Conservation (phyloP, 2,329 filamentous ascomycete species). For the Neonectria magnoliae region DNA sequence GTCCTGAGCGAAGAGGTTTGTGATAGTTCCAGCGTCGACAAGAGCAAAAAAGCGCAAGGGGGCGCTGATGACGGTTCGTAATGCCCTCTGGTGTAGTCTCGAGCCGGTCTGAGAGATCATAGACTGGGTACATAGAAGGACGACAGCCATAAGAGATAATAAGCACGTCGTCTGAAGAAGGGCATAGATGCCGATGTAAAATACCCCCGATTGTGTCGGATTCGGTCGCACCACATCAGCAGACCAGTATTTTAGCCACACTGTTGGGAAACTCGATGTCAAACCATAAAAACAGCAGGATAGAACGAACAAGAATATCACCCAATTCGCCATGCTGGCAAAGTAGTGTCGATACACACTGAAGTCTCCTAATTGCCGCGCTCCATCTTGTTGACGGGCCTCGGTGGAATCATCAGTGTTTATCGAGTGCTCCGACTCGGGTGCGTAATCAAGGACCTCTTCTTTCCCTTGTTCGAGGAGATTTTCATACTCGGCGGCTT, state of each 20-base stretch:
- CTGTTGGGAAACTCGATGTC: slow-evolving; percentile 11
- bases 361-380: slow-evolving; percentile 17
- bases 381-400: slow-evolving; percentile 1
- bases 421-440: not conserved
- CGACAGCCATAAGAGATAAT: slow-evolving; percentile 6
- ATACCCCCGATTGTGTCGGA: not conserved
- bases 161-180: slow-evolving; percentile 11
- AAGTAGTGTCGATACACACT: slow-evolving; percentile 23
- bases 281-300: slow-evolving; percentile 15
- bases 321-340: slow-evolving; percentile 5
- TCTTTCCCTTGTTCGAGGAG: not conserved
- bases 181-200: slow-evolving; percentile 25
- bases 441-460: not conserved
- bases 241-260: slow-evolving; percentile 38
- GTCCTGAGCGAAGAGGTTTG: slow-evolving; percentile 52
- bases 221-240: not conserved
- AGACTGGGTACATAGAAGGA: slow-evolving; percentile 9
- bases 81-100: slow-evolving; percentile 9
- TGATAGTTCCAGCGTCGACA: slow-evolving; percentile 47
- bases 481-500: not conserved
- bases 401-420: not conserved
- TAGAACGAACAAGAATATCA: not conserved
- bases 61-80: slow-evolving; percentile 29
- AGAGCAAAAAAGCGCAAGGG: slow-evolving; percentile 46
- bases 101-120: slow-evolving; percentile 20